Evolutionary conservation across 768 basidiomycete species (phyloP).

Genomic region (Termitomyces sp.): DNA sequence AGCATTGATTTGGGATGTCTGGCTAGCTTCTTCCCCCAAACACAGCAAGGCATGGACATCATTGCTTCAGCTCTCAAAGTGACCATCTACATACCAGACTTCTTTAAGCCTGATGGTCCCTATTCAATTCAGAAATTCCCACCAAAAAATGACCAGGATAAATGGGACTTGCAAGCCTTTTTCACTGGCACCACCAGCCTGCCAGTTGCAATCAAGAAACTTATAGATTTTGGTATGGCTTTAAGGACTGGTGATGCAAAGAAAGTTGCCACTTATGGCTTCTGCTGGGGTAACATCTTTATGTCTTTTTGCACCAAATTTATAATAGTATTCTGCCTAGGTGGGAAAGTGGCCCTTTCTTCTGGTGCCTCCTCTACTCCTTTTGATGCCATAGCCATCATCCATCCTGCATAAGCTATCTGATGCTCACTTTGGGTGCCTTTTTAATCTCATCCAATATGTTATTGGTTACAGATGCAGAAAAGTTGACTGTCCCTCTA

Average conservation of each 20-base stretch:
- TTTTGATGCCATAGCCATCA: constrained; percentile 42
- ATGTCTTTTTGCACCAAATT: background rate
- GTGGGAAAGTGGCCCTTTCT: constrained; percentile 45
- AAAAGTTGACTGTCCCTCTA: constrained; percentile 45
- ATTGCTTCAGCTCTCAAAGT: constrained; percentile 46
- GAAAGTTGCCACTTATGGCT: constrained; percentile 45
- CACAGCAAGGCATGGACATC: constrained; percentile 62
- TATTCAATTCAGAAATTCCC: constrained; percentile 48
- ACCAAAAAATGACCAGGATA: constrained; percentile 46
- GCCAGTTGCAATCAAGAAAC: constrained; percentile 30
- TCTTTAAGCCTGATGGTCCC: constrained; percentile 49
- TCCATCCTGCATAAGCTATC: constrained; percentile 54
- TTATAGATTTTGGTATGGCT: constrained; percentile 33
- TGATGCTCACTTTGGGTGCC: background rate
- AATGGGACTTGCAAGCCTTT: constrained; percentile 49
- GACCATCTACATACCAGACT: constrained; percentile 63
- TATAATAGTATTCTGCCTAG: constrained; percentile 17
- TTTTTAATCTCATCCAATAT: constrained; percentile 29
- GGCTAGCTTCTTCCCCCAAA: constrained; percentile 56
- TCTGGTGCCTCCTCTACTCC: constrained; percentile 34
- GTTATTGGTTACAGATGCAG: constrained; percentile 45
- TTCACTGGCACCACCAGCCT: constrained; percentile 50
- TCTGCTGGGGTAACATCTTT: constrained; percentile 48
- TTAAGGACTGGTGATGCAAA: constrained; percentile 38
- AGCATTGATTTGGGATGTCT: background rate